Percentiles rank a stretch among this genome's conserved stretches.
phyloP scores from a whole-genome alignment of 768 basidiomycete species.

The Lactifluus pinguis region DNA sequence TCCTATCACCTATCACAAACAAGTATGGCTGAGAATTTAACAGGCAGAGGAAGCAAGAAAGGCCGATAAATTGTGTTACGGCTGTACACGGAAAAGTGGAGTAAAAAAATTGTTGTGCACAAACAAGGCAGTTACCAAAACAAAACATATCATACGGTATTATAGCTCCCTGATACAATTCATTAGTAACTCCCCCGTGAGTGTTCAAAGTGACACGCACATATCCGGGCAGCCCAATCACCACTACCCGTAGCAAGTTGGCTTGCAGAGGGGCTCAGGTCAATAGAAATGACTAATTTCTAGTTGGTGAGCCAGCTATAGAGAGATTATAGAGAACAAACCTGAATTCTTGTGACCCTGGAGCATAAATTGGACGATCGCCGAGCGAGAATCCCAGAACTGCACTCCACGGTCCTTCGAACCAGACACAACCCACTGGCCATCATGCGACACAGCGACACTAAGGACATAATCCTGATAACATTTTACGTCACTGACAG shows the following conservation, averaged over 20 bases:
- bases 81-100: slow-evolving; percentile 3
- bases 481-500: slow-evolving; percentile 1
- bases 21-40: not conserved
- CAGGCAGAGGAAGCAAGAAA: slow-evolving; percentile 14
- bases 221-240: slow-evolving; percentile 65
- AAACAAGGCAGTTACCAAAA: not conserved
- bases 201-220: slow-evolving; percentile 29
- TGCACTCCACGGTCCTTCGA: slow-evolving; percentile 95
- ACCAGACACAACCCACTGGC: slow-evolving; percentile 91
- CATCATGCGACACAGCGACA: slow-evolving; percentile 82
- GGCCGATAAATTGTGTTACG: slow-evolving; percentile 1
- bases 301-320: not conserved
- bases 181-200: not conserved
- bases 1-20: slow-evolving; percentile 11
- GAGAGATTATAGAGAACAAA: slow-evolving; percentile 19
- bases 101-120: slow-evolving; percentile 6
- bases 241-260: slow-evolving; percentile 63
- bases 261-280: slow-evolving; percentile 52
- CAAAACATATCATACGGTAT: slow-evolving; percentile 18
- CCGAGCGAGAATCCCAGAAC: slow-evolving; percentile 78
- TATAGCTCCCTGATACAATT: slow-evolving; percentile 21
- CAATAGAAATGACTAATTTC: slow-evolving; percentile 57
- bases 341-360: slow-evolving; percentile 72
- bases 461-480: slow-evolving; percentile 57
- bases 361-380: slow-evolving; percentile 85